These are phyloP conservation scores for Candida mesenterica DNA, from an alignment of 1,139 yeast genomes.

Conservation along the genomic window DNA sequence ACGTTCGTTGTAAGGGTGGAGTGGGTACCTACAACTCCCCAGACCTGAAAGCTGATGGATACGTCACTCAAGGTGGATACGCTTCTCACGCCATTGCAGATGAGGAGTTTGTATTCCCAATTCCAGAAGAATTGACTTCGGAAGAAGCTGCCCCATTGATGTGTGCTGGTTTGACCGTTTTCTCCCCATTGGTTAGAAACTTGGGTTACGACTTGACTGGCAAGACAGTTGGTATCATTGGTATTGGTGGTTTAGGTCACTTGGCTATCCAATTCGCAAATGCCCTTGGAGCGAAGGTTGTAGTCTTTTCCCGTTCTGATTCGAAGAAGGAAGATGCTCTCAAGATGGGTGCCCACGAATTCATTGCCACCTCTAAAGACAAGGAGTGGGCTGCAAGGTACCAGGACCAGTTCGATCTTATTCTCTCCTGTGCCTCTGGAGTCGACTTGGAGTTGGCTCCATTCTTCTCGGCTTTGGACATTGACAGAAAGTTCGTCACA, in stretches of 20 bases:
- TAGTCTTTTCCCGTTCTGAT: slow-evolving; percentile 38
- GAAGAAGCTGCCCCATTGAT: slow-evolving; percentile 59
- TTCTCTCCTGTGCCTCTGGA: slow-evolving; percentile 48
- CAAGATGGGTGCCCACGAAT: slow-evolving; percentile 39
- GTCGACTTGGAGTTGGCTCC: slow-evolving; percentile 31
- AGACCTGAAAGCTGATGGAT: slow-evolving; percentile 32
- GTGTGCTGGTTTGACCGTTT: slow-evolving; percentile 69
- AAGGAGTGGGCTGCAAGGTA: slow-evolving; percentile 30
- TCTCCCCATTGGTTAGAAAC: slow-evolving; percentile 49
- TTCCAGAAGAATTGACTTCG: slow-evolving; percentile 52
- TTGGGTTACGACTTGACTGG: slow-evolving; percentile 28
- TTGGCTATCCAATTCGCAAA: slow-evolving; percentile 41
- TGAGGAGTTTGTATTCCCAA: slow-evolving; percentile 51
- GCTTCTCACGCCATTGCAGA: slow-evolving; percentile 55
- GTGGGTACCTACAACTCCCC: slow-evolving; percentile 45
- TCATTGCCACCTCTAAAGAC: slow-evolving; percentile 40
- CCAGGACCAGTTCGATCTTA: slow-evolving; percentile 41
- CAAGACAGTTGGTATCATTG: slow-evolving; percentile 47
- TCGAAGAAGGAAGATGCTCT: slow-evolving; percentile 36
- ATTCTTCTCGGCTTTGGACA: slow-evolving; percentile 33
- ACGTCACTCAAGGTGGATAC: slow-evolving; percentile 59
- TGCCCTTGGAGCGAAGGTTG: slow-evolving; percentile 42
- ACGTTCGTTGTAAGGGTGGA: slow-evolving; percentile 45
- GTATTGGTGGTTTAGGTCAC: slow-evolving; percentile 50
- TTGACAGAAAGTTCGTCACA: slow-evolving; percentile 50